Conservation (phyloP, 257 asterid genomes). For the Henckelia pumila region DNA sequence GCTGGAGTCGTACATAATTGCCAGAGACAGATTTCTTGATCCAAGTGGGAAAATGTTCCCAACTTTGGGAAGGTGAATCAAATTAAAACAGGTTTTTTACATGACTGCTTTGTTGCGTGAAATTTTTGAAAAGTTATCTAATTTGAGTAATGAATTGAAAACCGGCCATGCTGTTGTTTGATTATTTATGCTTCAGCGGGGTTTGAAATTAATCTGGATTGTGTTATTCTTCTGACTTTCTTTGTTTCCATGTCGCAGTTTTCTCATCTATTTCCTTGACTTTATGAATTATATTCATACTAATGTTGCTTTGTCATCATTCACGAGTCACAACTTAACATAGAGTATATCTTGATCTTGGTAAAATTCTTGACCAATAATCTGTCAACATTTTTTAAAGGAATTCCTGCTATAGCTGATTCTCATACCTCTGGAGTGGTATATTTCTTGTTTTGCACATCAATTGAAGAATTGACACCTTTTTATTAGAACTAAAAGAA, state of each 20-base stretch:
- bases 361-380: too few species aligned
- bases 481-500: too few species aligned
- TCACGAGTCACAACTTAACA: neutral
- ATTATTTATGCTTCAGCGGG: neutral
- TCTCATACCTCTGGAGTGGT: too few species aligned
- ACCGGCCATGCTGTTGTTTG: slow-evolving; percentile 1
- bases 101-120: neutral
- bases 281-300: neutral
- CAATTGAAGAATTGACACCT: too few species aligned
- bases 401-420: too few species aligned
- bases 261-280: slow-evolving; percentile 9
- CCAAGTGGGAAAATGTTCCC: slow-evolving; percentile 97
- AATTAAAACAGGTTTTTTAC: too few species aligned
- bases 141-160: slow-evolving; percentile 5
- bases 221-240: slow-evolving; percentile 1
- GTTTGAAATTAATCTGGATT: neutral
- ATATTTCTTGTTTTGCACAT: too few species aligned
- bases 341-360: too few species aligned
- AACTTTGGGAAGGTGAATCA: slow-evolving; percentile 21
- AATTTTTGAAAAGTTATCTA: slow-evolving; percentile 6
- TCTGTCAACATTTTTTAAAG: too few species aligned
- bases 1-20: slow-evolving; percentile 94
- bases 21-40: slow-evolving; percentile 93
- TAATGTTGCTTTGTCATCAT: neutral
- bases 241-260: neutral